Base-by-base conservation (phyloP, 2,329 filamentous ascomycete genomes). In the Ophiostoma ips region DNA sequence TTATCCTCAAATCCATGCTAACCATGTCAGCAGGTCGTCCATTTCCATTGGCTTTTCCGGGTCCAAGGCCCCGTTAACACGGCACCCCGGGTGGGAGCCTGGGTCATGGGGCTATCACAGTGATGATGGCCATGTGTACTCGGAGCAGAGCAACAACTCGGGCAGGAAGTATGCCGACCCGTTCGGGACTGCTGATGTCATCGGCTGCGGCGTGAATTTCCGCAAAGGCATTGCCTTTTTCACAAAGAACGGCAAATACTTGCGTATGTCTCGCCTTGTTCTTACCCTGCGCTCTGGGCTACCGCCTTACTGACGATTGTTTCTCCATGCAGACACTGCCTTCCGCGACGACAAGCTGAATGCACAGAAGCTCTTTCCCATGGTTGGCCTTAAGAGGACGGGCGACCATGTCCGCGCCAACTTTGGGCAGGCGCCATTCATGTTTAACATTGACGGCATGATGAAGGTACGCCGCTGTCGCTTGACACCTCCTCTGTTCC, bases 401-500 rank as follows among this genome's bases (percentile, higher is more conserved):
- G 76, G 77, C 41, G 80, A 84, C 58, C 71, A 77, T 56, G 62
- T 84, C 52, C 66, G 71, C 53, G 76, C 71, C 56, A 84, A 84
- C 60, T 84, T 84, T 66, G 80, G 80, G 44, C 78, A 83, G 64
- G 76, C 75, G 49, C 84, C 84, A 3, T 96, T 96, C 64, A 75
- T 87, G 41, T 98, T 84, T 66, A 86, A 95, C 63, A 96, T 98
- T 58, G 87, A 95, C 64, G 76, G 77, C 53, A 77, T 92, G 73
- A 83, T 95, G 69, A 76, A 75, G 70, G 85, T 43, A 43, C 40
- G 40, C 30, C 85, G 35, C n/a, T 30, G 16, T 2, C 5, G 30
- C 18, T 47, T 37, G n/a, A n/a, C n/a, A n/a, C 11, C 21, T 24
- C n/a, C 33, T 36, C 34, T 46, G 7, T 34, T 47, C 33, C 34